Conservation (phyloP, 2,329 filamentous ascomycete species). For the Colletotrichum cuscutae region DNA sequence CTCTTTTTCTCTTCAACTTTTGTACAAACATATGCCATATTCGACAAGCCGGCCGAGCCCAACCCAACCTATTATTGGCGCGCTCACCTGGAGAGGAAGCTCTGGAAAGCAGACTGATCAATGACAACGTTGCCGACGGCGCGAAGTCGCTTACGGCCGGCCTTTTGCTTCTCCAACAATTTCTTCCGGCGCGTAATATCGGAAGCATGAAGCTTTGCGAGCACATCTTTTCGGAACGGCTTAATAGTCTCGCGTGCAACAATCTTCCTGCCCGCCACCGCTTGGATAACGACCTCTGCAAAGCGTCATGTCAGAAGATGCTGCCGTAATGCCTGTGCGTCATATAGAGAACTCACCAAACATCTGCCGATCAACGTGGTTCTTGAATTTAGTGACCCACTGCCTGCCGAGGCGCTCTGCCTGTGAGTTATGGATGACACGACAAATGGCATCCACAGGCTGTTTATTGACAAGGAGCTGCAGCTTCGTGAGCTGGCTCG, state of each 20-base stretch:
- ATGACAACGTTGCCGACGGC: slow-evolving; percentile 93
- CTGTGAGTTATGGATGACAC: slow-evolving; percentile 86
- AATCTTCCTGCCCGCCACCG: slow-evolving; percentile 82
- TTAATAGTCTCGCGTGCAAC: slow-evolving; percentile 95
- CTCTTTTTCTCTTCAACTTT: neutral
- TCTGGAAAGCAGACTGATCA: slow-evolving; percentile 94
- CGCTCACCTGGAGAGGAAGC: slow-evolving; percentile 81
- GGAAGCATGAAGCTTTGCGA: slow-evolving; percentile 91
- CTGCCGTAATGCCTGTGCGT: neutral
- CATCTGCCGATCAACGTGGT: slow-evolving; percentile 96
- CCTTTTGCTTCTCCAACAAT: slow-evolving; percentile 95
- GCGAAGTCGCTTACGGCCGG: slow-evolving; percentile 87
- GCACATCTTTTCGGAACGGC: slow-evolving; percentile 94
- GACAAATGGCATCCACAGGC: slow-evolving; percentile 93
- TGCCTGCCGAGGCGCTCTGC: slow-evolving; percentile 81
- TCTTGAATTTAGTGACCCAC: slow-evolving; percentile 97
- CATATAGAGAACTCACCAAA: slow-evolving; percentile 63
- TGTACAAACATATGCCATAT: neutral
- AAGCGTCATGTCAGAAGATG: neutral
- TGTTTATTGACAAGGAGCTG: slow-evolving; percentile 93
- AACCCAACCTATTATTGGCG: too few species aligned
- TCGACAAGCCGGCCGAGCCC: neutral
- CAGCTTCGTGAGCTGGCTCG: slow-evolving; percentile 85
- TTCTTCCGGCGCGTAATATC: slow-evolving; percentile 87
- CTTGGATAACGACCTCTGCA: slow-evolving; percentile 90